Percentiles rank a stretch among this genome's conserved stretches.
Conservation (phyloP, 164 flowering plant genomes). For the Euptelea pleiosperma region DNA sequence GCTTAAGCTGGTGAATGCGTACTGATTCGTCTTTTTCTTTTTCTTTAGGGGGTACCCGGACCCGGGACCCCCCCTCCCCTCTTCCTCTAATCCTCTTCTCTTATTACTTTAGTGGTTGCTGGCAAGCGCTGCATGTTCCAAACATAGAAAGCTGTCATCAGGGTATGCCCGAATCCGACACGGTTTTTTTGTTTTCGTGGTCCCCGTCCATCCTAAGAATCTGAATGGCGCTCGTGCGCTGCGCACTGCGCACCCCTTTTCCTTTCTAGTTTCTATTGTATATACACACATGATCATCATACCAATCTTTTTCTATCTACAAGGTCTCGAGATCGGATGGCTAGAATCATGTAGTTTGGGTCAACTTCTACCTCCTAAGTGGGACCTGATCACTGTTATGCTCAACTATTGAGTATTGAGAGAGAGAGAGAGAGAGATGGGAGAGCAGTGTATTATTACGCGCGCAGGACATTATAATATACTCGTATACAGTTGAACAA, state of each 20-base stretch:
- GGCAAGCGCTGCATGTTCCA: constrained; percentile 22
- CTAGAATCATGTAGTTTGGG: neutral
- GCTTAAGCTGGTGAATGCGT: neutral
- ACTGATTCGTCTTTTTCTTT: neutral
- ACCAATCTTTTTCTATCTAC: neutral
- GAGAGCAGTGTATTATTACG: too few relatives aligned
- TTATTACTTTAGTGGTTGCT: neutral
- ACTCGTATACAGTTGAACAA: too few relatives aligned
- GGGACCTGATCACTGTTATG: too few relatives aligned
- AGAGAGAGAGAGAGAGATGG: too few relatives aligned
- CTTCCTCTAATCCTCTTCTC: too few relatives aligned
- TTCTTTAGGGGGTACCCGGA: too few relatives aligned
- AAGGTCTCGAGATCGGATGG: neutral
- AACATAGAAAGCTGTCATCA: constrained; percentile 22
- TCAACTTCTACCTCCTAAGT: too few relatives aligned
- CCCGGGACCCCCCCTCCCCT: too few relatives aligned
- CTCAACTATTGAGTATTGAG: too few relatives aligned
- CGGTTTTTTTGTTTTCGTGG: constrained; percentile 1
- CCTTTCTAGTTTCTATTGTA: neutral
- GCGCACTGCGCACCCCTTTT: neutral
- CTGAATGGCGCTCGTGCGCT: neutral
- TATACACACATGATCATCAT: neutral
- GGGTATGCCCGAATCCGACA: neutral
- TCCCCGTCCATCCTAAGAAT: too few relatives aligned
- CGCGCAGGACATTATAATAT: too few relatives aligned